Evolutionary conservation across 768 basidiomycete species (phyloP).

Genomic region (Calocybe gangraenosa): DNA sequence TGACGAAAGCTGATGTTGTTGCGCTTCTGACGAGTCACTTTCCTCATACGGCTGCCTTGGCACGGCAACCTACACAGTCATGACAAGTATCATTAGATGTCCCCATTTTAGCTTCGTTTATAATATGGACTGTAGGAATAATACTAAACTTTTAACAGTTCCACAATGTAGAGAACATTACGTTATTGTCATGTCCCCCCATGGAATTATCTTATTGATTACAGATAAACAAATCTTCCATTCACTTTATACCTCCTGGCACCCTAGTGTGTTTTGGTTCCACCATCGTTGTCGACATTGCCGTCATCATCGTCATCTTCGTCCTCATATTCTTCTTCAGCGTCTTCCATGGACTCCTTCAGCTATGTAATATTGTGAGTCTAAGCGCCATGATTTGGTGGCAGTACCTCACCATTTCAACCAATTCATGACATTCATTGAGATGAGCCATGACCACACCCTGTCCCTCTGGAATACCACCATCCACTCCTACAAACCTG

Average conservation of each 20-base stretch:
- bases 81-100: too few species aligned
- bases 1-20: conserved; percentile 67
- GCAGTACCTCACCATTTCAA: conserved; percentile 71
- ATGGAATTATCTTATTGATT: conserved; percentile 4
- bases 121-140: too few species aligned
- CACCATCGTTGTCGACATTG: conserved; percentile 19
- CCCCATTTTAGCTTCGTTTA: too few species aligned
- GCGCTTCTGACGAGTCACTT: conserved; percentile 54
- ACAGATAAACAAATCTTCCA: neutral
- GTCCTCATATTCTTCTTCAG: conserved; percentile 50
- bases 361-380: conserved; percentile 36
- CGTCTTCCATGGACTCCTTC: conserved; percentile 81
- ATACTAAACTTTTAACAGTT: too few species aligned
- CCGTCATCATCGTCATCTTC: conserved; percentile 46
- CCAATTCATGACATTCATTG: conserved; percentile 92
- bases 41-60: conserved; percentile 44
- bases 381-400: neutral
- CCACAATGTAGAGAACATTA: neutral
- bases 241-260: too few species aligned
- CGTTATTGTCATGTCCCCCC: conserved; percentile 7
- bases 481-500: conserved; percentile 86
- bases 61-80: conserved; percentile 9
- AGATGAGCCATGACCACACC: conserved; percentile 95
- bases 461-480: conserved; percentile 91
- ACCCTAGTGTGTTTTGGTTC: neutral